Percentiles rank a stretch among this genome's conserved stretches.
phyloP scores from a whole-genome alignment of 345 rosid species.

The Boechera divaricarpa region DNA sequence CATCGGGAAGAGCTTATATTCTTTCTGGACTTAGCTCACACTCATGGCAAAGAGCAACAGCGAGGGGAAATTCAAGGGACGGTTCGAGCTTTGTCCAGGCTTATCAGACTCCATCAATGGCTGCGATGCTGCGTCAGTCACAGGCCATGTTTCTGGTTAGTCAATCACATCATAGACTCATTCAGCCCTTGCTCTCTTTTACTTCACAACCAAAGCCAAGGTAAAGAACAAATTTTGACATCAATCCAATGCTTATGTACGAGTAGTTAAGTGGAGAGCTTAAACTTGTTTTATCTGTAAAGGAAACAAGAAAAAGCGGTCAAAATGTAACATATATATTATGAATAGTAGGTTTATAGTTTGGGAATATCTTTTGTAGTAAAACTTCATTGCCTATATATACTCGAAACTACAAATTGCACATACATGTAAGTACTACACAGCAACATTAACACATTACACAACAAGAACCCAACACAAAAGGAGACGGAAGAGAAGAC shows the following conservation, averaged over 20 bases:
- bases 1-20: conserved; percentile 81
- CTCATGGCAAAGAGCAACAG: conserved; percentile 94
- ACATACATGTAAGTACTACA: conserved; percentile 35
- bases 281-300: conserved; percentile 10
- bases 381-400: conserved; percentile 37
- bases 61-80: conserved; percentile 69
- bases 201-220: conserved; percentile 68
- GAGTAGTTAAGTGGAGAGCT: conserved; percentile 14
- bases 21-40: conserved; percentile 92
- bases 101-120: conserved; percentile 79
- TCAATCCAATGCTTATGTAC: conserved; percentile 20
- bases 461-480: conserved; percentile 31
- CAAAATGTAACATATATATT: conserved; percentile 22
- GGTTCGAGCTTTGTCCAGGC: conserved; percentile 74
- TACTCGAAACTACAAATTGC: conserved; percentile 30
- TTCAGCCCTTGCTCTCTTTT: conserved; percentile 60
- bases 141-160: conserved; percentile 50
- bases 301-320: conserved; percentile 11
- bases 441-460: conserved; percentile 35
- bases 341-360: conserved; percentile 24
- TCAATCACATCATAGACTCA: conserved; percentile 59
- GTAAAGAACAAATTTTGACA: conserved; percentile 45
- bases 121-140: conserved; percentile 77
- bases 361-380: conserved; percentile 8
- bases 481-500: conserved; percentile 8